A percentile compares a stretch with the other conserved stretches of the same genome.
Conservation (phyloP, 1,284 basidiomycete genomes). For the Cutaneotrichosporon cyanovorans region DNA sequence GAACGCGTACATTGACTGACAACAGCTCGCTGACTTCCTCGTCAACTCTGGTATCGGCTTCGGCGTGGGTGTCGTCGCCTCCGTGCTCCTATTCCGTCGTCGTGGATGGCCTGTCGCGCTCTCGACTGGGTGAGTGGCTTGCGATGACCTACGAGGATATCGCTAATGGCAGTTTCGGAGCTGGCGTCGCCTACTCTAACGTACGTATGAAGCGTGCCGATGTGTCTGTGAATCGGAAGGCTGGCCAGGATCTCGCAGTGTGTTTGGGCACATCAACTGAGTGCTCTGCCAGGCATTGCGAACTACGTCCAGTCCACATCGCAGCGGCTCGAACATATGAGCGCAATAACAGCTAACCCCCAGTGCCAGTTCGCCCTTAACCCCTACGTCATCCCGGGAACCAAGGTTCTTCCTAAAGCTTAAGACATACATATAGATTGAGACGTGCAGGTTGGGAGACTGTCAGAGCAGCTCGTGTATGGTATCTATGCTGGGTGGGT, state of each 20-base stretch:
- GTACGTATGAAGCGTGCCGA: conserved; percentile 18
- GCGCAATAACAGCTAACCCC: too few relatives aligned
- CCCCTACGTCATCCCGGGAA: conserved; percentile 83
- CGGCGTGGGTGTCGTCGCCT: conserved; percentile 85
- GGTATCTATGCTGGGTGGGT: conserved; percentile 1
- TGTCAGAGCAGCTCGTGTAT: background rate
- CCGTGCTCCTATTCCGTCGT: conserved; percentile 89
- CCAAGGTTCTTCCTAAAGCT: conserved; percentile 56
- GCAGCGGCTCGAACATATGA: too few relatives aligned
- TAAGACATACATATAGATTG: background rate
- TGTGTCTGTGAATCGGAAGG: too few relatives aligned
- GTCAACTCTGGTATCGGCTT: conserved; percentile 82
- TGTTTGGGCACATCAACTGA: too few relatives aligned
- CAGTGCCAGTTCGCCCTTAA: conserved; percentile 95
- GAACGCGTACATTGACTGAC: conserved; percentile 1
- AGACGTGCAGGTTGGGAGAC: background rate
- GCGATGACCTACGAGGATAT: conserved; percentile 45
- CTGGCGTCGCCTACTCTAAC: conserved; percentile 69
- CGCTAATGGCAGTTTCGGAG: conserved; percentile 41
- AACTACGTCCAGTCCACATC: too few relatives aligned
- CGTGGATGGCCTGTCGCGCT: conserved; percentile 94
- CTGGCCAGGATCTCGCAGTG: too few relatives aligned
- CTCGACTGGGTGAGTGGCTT: conserved; percentile 64
- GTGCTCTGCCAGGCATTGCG: too few relatives aligned
- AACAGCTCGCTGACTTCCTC: conserved; percentile 48